Percentiles rank a stretch among this genome's conserved stretches.
phyloP scores from a whole-genome alignment of 2,329 filamentous ascomycete genomes.

The Dothideomycetidae sp. region DNA sequence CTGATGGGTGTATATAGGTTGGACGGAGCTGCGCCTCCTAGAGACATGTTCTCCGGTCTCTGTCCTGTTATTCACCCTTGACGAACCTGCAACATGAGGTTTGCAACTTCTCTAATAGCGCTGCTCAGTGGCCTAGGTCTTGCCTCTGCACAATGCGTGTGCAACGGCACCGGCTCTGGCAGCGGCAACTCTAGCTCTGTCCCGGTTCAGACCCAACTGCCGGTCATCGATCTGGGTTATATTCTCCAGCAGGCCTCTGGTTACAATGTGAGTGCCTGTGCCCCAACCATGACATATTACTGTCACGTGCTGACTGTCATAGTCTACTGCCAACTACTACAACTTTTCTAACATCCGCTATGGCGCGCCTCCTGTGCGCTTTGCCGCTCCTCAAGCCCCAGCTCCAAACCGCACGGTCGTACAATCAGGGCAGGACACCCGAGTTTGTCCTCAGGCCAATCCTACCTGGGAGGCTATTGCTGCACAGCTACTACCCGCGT shows the following conservation, averaged over 20 bases:
- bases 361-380: conserved; percentile 34
- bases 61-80: not conserved
- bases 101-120: conserved; percentile 1
- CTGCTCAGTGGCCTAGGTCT: conserved; percentile 4
- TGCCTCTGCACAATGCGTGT: conserved; percentile 3
- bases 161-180: not conserved
- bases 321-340: conserved; percentile 23
- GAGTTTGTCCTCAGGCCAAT: conserved; percentile 31
- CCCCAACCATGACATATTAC: not conserved
- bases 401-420: conserved; percentile 30
- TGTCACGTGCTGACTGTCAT: conserved; percentile 2
- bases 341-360: conserved; percentile 45
- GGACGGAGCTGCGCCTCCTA: too few relatives aligned
- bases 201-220: conserved; percentile 17
- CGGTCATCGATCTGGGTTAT: conserved; percentile 41
- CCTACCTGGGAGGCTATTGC: conserved; percentile 32
- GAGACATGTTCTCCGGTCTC: too few relatives aligned
- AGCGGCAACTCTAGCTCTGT: not conserved
- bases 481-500: conserved; percentile 21
- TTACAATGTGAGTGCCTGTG: conserved; percentile 23
- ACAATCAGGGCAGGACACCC: conserved; percentile 31
- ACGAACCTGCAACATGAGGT: conserved; percentile 4
- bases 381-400: conserved; percentile 5
- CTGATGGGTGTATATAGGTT: too few relatives aligned
- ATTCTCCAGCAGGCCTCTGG: conserved; percentile 34